phyloP scores from a whole-genome alignment of 495 filamentous ascomycete species.

The Diplogelasinospora grovesii region DNA sequence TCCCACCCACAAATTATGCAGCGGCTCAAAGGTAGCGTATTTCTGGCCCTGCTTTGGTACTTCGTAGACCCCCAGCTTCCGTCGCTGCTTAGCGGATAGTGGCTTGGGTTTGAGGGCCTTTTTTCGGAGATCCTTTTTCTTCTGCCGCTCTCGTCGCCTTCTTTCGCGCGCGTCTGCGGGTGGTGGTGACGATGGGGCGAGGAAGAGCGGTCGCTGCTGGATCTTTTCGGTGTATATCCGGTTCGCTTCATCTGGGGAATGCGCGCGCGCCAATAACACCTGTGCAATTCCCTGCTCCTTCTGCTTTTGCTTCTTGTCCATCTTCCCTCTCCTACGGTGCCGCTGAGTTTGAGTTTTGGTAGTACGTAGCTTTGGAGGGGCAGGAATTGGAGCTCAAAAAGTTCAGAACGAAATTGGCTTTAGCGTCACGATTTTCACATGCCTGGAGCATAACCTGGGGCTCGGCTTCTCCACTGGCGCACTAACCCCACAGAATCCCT shows the following conservation, averaged over 20 bases:
- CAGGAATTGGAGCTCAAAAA: no score
- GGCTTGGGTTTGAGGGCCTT: conserved; percentile 62
- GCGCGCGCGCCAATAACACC: conserved; percentile 63
- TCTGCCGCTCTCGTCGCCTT: conserved; percentile 49
- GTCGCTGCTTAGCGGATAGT: conserved; percentile 74
- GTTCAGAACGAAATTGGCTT: no score
- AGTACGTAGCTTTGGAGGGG: no score
- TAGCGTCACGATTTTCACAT: no score
- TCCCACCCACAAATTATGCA: conserved; percentile 71
- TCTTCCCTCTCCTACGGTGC: no score
- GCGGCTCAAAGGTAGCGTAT: conserved; percentile 66
- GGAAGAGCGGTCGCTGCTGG: conserved; percentile 71
- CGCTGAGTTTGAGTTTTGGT: no score
- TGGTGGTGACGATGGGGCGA: conserved; percentile 63
- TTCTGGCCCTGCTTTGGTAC: conserved; percentile 62
- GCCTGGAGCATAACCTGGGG: no score
- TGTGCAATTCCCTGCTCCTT: conserved; percentile 48
- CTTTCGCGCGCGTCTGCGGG: conserved; percentile 57
- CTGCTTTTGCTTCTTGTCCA: no score
- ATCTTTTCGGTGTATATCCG: conserved; percentile 76
- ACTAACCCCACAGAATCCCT: no score
- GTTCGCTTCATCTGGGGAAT: conserved; percentile 60
- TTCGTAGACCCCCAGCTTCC: conserved; percentile 62
- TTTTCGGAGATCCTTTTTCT: conserved; percentile 51
- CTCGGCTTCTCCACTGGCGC: no score